Evolutionary conservation across 306 rosid genomes (phyloP), one percentile per base, ranked within the genome.

Genomic region (Acacia crassicarpa): DNA sequence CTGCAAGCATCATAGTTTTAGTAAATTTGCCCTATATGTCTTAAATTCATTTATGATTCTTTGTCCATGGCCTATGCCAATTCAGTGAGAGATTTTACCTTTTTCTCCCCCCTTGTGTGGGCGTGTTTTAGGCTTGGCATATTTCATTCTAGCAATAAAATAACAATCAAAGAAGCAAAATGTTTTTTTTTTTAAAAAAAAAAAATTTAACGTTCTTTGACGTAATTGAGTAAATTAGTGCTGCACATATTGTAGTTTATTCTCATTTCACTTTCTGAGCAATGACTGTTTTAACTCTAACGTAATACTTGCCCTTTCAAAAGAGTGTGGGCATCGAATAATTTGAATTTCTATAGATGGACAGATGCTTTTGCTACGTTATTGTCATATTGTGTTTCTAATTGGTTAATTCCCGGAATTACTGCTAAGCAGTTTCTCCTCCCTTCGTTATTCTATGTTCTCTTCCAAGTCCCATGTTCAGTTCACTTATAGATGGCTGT

Each of bases 351-450:
- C 40, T 62, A 71, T 44, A 16, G 10, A 25, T 48, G 67, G 67
- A 32, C 3, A 46, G 11, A 23, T 70, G 58, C 17, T 71, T 78
- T 67, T 68, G 16, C 61, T 32, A 15, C 33, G 27, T 46, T 27
- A 78, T 78, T 74, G 32, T 58, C 65, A 2, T n/a, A 8, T 22
- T 58, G 70, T 68, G 51, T 82, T 82, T 41, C 72, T 69, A 19
- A 61, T 69, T 49, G 67, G 40, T 78, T 82, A 38, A 53, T 79
- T 82, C 67, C 62, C 81, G 27, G 78, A 78, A 35, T 74, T 48
- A 59, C 41, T 23, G 51, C 45, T 71, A 58, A 9, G 59, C 54
- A 46, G 65, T 75, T 63, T 44, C 66, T 33, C 49, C 81, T 61
- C 62, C 49, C 43, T 83, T 83, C 74, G 19, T 65, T 48, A 68